Evolutionary conservation across 164 flowering plant species (phyloP), one percentile per base, ranked within the genome.

Genomic region (Stephania cephalantha): DNA sequence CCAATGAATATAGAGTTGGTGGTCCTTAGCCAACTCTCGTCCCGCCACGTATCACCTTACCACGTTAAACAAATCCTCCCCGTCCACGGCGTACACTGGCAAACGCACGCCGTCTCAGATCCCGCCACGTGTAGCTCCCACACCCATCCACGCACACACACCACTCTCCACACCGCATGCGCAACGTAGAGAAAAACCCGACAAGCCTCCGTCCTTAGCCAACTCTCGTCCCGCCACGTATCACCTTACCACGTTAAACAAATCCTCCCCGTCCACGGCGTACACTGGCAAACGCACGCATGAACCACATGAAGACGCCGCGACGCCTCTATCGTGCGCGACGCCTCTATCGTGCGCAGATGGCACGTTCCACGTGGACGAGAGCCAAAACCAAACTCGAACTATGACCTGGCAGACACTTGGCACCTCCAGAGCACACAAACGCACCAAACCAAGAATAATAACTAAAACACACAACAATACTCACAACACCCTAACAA

Each of bases 331-430:
- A n/a, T n/a, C n/a, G n/a, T n/a, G n/a, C n/a, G 42, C 25, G 73
- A 68, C 78, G 44, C 46, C 31, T 71, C 29, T 7, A 25, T 13
- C 15, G 31, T 8, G 18, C 53, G 30, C 55, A 70, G 53, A 22
- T 46, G 72, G 72, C 17, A 35, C n/a, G 8, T 0, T 73, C 78
- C 67, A 80, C 81, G 81, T 82, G 89, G 87, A 25, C 25, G 25
- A 0, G 25, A 25, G 25, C 25, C 25, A 25, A 25, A 0, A 25
- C 68, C 69, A 84, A 82, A 81, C 83, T 75, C 74, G 63, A 48
- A 46, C 20, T 55, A 22, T 82, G 90, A 88, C 83, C 75, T 86
- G 90, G 88, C 87, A 45, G 79, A 86, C 86, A 88, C 85, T 83
- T 87, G 91, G 82, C 87, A 70, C 4, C 30, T 77, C 0, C 53